Conservation (phyloP, 148 eudicot genomes). For the Silene uniflora region DNA sequence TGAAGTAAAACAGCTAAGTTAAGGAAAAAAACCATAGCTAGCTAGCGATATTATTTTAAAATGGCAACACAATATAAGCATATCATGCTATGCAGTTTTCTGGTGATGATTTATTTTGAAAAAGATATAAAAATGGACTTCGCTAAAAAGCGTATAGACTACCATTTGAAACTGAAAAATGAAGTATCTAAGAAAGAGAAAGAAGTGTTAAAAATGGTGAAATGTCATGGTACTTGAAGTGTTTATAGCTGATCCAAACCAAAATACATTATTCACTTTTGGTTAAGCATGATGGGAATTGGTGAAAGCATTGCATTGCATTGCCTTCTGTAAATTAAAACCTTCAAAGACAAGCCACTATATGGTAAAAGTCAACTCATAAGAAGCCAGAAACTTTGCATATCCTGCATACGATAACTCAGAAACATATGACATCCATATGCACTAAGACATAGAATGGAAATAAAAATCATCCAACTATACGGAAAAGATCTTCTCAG, state of each 20-base stretch:
- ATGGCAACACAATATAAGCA: background rate
- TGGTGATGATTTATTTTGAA: background rate
- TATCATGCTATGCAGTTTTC: background rate
- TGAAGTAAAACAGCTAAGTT: constrained; percentile 11
- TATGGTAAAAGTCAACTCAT: background rate
- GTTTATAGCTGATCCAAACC: background rate
- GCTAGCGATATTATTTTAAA: background rate
- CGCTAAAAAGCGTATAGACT: background rate
- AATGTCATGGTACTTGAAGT: background rate
- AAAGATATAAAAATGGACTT: background rate
- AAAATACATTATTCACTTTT: background rate
- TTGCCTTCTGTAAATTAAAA: background rate
- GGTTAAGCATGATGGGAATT: background rate
- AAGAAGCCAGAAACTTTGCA: background rate
- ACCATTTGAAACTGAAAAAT: background rate
- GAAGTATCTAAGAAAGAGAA: background rate
- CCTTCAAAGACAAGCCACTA: background rate
- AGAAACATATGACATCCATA: background rate
- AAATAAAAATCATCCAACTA: background rate
- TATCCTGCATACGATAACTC: background rate
- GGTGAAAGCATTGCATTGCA: background rate
- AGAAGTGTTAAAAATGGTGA: background rate
- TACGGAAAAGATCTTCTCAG: background rate
- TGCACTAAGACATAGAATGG: background rate
- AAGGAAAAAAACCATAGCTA: background rate